A percentile compares a stretch with the other conserved stretches of the same genome.
These are phyloP conservation scores for Oldenlandia corymbosa DNA, from an alignment of 257 asterid species.

Conservation along the genomic window DNA sequence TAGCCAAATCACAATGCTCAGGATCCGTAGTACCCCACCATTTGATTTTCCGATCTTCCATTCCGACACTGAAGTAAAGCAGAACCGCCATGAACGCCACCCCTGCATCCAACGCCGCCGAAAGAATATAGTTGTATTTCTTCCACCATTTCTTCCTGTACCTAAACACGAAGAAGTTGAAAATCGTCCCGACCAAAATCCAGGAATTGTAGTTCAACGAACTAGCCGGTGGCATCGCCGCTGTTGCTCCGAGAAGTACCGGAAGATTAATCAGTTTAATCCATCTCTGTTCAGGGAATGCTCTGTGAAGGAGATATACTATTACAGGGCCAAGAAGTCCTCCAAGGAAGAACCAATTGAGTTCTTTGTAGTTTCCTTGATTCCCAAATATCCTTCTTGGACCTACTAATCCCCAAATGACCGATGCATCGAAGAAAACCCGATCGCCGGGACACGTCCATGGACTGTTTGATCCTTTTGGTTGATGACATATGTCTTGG, in stretches of 20 bases:
- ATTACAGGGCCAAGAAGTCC: conserved; percentile 52
- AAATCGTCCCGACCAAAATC: conserved; percentile 53
- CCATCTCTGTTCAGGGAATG: conserved; percentile 48
- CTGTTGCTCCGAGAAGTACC: conserved; percentile 67
- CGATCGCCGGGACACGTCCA: conserved; percentile 71
- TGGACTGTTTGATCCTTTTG: conserved; percentile 41
- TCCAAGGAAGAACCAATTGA: conserved; percentile 64
- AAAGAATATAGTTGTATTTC: conserved; percentile 60
- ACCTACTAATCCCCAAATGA: conserved; percentile 71
- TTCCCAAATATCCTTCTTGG: conserved; percentile 58
- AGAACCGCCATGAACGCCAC: conserved; percentile 74
- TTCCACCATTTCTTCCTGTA: conserved; percentile 75
- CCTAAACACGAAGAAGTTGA: conserved; percentile 58
- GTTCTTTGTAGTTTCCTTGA: conserved; percentile 46
- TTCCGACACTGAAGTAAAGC: conserved; percentile 46
- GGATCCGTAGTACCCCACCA: conserved; percentile 67
- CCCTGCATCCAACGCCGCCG: conserved; percentile 71
- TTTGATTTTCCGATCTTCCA: conserved; percentile 24
- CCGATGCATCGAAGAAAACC: conserved; percentile 66
- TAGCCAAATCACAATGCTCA: conserved; percentile 64
- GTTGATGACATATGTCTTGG: conserved; percentile 35
- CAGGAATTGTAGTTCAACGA: conserved; percentile 62
- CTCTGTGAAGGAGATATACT: conserved; percentile 44
- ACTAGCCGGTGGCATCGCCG: conserved; percentile 55
- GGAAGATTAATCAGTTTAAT: conserved; percentile 69